Conservation (phyloP, 148 eudicot genomes). For the Persicaria tinctoria region DNA sequence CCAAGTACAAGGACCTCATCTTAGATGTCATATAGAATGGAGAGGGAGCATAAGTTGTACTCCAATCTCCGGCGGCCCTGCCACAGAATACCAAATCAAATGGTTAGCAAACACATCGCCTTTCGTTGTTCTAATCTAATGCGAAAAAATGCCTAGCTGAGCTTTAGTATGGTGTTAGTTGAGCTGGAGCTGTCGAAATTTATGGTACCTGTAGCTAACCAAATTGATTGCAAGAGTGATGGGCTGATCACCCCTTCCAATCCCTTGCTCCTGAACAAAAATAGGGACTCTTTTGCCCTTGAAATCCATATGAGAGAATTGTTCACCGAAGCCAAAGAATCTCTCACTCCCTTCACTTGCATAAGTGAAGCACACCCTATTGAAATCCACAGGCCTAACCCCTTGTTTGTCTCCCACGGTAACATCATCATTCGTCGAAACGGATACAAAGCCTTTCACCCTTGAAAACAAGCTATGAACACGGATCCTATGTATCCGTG, state of each 20-base stretch:
- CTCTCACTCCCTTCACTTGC: slow-evolving; percentile 70
- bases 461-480: slow-evolving; percentile 18
- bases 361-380: slow-evolving; percentile 67
- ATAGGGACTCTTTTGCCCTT: slow-evolving; percentile 95
- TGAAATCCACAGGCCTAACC: slow-evolving; percentile 28
- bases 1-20: slow-evolving; percentile 86
- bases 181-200: slow-evolving; percentile 4
- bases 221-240: slow-evolving; percentile 83
- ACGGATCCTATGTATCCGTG: slow-evolving; percentile 26
- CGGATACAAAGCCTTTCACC: slow-evolving; percentile 27
- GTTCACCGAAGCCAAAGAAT: slow-evolving; percentile 94
- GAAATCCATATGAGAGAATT: slow-evolving; percentile 89
- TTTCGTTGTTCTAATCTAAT: background rate
- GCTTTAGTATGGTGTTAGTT: slow-evolving; percentile 3
- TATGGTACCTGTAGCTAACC: slow-evolving; percentile 78
- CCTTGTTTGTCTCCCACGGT: slow-evolving; percentile 20
- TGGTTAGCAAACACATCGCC: background rate
- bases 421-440: slow-evolving; percentile 19
- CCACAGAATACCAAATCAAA: slow-evolving; percentile 11
- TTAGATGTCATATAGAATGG: slow-evolving; percentile 94
- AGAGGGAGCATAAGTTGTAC: slow-evolving; percentile 98
- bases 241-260: slow-evolving; percentile 99
- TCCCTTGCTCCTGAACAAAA: slow-evolving; percentile 96
- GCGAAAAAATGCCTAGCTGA: background rate
- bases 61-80: slow-evolving; percentile 98